Base-by-base conservation (phyloP, 805 yeast species). In the Cyberlindnera americana region DNA sequence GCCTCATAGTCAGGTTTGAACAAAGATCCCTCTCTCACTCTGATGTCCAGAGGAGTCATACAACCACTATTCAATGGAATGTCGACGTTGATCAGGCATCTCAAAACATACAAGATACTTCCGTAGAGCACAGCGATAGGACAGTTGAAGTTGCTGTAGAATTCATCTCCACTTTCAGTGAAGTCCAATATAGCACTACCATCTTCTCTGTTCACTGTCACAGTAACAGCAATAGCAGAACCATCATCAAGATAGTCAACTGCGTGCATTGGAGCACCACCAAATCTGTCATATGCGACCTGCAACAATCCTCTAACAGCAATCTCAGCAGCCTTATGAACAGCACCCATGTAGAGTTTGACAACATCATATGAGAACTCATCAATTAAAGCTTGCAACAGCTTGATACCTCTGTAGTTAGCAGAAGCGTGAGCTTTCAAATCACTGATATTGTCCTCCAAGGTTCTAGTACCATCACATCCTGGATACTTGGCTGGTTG, bases 51-150 rank as follows among this genome's bases (percentile, higher is more conserved):
- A 1, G 97, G 96, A 37, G 73, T 67, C 48, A 91, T 69, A 60
- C 96, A 91, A 9, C 98, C 98, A 58, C 89, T 95, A 58, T 91
- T 91, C 55, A 91, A 69, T 1, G 98, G 98, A 41, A 91, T 89
- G 48, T 85, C 89, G 45, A 81, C 86, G 45, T 83, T 79, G 23
- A 90, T 89, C 56, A 76, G 62, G 29, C 74, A 66, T 49, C 81
- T 58, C 48, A 76, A 61, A 9, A 72, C 77, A 50, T 73, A 76
- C 37, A 75, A 66, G 29, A 75, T 74, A 19, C 77, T 74, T 12
- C 78, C 68, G 52, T 66, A 68, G 10, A 76, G 64, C 42, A 76
- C 73, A 2, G 81, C 74, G 40, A 59, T 65, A 2, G 81, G 81
- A 2, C 78, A 76, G 53, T 76, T 76, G 60, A 70, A 65, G 48